Percentiles rank a stretch among this genome's conserved stretches.
Evolutionary conservation across 2,329 filamentous ascomycete genomes (phyloP).

Genomic region (Colletotrichum scovillei): DNA sequence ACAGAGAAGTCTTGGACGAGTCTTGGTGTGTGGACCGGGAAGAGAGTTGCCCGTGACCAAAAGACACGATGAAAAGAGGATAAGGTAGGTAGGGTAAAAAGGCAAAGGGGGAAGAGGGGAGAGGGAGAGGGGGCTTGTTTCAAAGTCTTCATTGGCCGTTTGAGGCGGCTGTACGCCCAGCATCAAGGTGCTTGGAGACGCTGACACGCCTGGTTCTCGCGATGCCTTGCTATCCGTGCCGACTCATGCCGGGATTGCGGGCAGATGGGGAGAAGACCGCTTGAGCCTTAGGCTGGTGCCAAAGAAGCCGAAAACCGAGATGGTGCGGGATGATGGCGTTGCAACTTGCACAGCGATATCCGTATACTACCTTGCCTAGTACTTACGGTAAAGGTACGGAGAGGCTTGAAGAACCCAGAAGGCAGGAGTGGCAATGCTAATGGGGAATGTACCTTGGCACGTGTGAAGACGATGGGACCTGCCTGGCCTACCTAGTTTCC

Average conservation of each 20-base stretch:
- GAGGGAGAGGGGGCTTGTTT: slow-evolving; percentile 21
- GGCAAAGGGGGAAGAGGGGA: background rate
- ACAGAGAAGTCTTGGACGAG: background rate
- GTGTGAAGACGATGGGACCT: background rate
- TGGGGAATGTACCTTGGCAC: background rate
- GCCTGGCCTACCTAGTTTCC: background rate
- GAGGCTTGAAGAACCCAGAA: background rate
- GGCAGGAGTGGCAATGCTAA: background rate
- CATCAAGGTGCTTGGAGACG: slow-evolving; percentile 8
- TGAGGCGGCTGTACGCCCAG: slow-evolving; percentile 34
- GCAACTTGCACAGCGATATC: background rate
- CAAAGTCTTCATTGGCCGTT: slow-evolving; percentile 28
- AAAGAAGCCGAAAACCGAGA: slow-evolving; percentile 28
- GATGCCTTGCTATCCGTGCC: slow-evolving; percentile 12
- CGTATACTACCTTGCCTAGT: background rate
- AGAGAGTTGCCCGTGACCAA: slow-evolving; percentile 18
- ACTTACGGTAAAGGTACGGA: background rate
- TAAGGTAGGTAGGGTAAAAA: background rate
- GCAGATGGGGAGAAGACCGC: background rate
- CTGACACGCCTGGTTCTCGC: background rate
- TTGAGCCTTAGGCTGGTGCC: background rate
- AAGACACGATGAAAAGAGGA: background rate
- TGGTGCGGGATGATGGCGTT: background rate
- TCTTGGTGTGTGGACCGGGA: slow-evolving; percentile 31
- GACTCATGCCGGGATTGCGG: slow-evolving; percentile 2